A percentile compares a stretch with the other conserved stretches of the same genome.
Evolutionary conservation across 1,284 basidiomycete genomes (phyloP).

Genomic region (Tilletia horrida): DNA sequence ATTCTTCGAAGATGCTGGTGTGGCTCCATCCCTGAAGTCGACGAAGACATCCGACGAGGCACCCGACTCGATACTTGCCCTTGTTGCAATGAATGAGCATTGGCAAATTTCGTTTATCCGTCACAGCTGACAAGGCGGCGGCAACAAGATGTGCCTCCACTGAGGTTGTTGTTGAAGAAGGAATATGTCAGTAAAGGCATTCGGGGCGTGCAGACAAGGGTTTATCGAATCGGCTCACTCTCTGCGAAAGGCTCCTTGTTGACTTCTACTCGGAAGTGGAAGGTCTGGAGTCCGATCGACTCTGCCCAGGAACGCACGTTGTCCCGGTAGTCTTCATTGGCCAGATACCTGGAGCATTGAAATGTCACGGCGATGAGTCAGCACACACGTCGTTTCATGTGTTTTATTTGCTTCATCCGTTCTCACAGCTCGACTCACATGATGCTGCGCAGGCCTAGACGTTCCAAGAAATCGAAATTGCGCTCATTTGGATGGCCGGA

Average conservation of each 20-base stretch:
- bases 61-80: constrained; percentile 51
- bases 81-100: constrained; percentile 54
- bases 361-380: neutral
- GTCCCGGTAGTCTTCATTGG: constrained; percentile 47
- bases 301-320: constrained; percentile 40
- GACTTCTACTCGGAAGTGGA: constrained; percentile 46
- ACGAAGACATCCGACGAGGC: constrained; percentile 45
- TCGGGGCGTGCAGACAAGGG: neutral
- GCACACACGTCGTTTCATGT: neutral
- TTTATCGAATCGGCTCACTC: constrained; percentile 26
- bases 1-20: constrained; percentile 53
- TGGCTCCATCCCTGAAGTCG: constrained; percentile 52
- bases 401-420: too few relatives aligned
- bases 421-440: constrained; percentile 30
- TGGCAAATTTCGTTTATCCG: constrained; percentile 43
- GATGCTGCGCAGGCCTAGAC: constrained; percentile 45
- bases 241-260: constrained; percentile 54
- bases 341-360: constrained; percentile 31
- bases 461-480: constrained; percentile 48
- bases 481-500: constrained; percentile 53
- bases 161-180: neutral
- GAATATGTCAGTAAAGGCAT: neutral
- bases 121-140: constrained; percentile 33
- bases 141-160: constrained; percentile 46
- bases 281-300: constrained; percentile 32